phyloP scores from a whole-genome alignment of 257 asterid species.

The Coffea eugenioides region DNA sequence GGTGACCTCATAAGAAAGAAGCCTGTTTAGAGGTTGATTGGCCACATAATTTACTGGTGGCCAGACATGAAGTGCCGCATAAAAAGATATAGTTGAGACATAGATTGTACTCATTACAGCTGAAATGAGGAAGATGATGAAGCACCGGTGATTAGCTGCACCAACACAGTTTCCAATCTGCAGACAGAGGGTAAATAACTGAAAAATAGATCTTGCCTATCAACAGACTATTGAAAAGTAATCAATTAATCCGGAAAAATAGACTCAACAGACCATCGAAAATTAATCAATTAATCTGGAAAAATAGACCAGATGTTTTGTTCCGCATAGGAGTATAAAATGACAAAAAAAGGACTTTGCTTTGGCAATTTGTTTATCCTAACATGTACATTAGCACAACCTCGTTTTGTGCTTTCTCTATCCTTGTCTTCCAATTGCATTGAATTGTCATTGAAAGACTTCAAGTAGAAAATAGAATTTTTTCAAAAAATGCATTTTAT shows the following conservation, averaged over 20 bases:
- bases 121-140: constrained; percentile 76
- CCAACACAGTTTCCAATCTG: constrained; percentile 99
- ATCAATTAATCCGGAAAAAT: background rate
- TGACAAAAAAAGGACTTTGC: background rate
- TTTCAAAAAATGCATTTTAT: background rate
- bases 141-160: constrained; percentile 70
- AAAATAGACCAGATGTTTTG: background rate
- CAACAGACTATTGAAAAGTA: background rate
- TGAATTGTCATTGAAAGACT: background rate
- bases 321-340: background rate
- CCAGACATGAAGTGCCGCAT: constrained; percentile 50
- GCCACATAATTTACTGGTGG: constrained; percentile 41
- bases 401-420: background rate
- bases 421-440: background rate
- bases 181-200: constrained; percentile 22
- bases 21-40: constrained; percentile 22
- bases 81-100: constrained; percentile 52
- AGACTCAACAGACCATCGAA: too few species aligned
- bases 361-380: too few species aligned
- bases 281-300: background rate
- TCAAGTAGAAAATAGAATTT: background rate
- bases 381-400: background rate
- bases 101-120: constrained; percentile 60
- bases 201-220: constrained; percentile 2
- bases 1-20: constrained; percentile 27